Conservation (phyloP, 495 filamentous ascomycete genomes). For the Chlorociboria aeruginascens region DNA sequence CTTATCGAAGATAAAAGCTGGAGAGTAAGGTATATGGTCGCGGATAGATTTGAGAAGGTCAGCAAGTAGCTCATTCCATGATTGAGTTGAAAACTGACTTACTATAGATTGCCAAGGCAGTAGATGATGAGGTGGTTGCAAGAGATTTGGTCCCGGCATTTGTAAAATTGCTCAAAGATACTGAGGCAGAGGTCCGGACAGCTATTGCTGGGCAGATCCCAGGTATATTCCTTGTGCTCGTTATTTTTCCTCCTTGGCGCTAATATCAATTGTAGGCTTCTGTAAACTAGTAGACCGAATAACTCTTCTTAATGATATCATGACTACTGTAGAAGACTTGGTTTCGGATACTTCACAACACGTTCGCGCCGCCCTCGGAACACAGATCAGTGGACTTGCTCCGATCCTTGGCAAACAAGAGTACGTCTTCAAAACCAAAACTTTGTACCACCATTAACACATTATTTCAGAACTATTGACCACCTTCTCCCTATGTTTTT, state of each 20-base stretch:
- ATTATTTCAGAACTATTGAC: constrained; percentile 53
- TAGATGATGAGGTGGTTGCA: constrained; percentile 90
- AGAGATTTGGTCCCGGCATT: constrained; percentile 93
- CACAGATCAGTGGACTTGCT: constrained; percentile 92
- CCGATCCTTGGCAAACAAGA: constrained; percentile 97
- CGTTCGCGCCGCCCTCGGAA: constrained; percentile 88
- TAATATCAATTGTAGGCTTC: constrained; percentile 51
- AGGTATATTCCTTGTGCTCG: constrained; percentile 34
- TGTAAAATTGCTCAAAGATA: constrained; percentile 94
- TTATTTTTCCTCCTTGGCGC: not conserved
- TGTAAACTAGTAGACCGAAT: constrained; percentile 77
- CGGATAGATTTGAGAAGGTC: constrained; percentile 96
- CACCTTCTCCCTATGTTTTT: constrained; percentile 98
- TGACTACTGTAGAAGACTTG: constrained; percentile 90
- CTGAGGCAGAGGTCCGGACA: constrained; percentile 92
- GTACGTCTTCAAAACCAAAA: constrained; percentile 37
- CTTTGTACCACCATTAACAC: constrained; percentile 5
- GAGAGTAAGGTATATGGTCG: constrained; percentile 98
- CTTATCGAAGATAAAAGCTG: constrained; percentile 98
- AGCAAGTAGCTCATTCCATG: not conserved
- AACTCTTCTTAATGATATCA: constrained; percentile 88
- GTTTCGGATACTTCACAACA: constrained; percentile 95
- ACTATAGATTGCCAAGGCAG: constrained; percentile 83
- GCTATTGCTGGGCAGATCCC: constrained; percentile 97
- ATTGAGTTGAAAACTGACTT: constrained; percentile 5